Evolutionary conservation across 108 stramenopile genomes (phyloP), one percentile per base, ranked within the genome.

Genomic region (Skeletonema grethae): DNA sequence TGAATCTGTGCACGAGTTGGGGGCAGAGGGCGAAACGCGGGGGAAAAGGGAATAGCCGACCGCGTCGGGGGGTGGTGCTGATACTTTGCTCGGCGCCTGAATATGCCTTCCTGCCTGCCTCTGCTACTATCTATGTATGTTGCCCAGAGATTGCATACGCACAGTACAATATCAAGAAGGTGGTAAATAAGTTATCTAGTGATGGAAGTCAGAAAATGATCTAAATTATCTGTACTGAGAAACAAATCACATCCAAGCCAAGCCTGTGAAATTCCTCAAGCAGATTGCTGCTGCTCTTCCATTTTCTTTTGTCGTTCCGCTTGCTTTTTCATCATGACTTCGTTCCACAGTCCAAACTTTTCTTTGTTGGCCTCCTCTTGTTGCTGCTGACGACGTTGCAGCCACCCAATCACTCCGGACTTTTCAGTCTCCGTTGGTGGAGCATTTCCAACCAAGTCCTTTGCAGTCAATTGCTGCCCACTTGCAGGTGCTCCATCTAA

Each of bases 261-360:
- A 43, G 41, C 15, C 41, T 38, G 10, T 38, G 41, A 2, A 39
- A 11, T 12, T 39, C 38, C 38, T 43, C 15, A 43, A 43, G 41
- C 41, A 43, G 41, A 43, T 43, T 43, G 41, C 15, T 43, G 77
- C 58, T 66, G 75, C 43, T 76, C 72, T 41, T 74, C 77, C 56
- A 67, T 22, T 74, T 53, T 64, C 64, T 76, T 80, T 84, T 81
- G 84, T 82, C 80, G 86, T 70, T 86, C 82, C 31, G 71, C 66
- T 65, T 91, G 90, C 61, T 91, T 93, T 71, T 85, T 85, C 76
- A 88, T 75, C 93, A 96, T 94, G 13, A 94, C 87, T 83, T 96
- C 89, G 62, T 94, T 87, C 95, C 95, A 96, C 61, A 93, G 83
- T 73, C 90, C 93, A 69, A 88, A 84, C 73, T 96, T 94, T 58